Conservation (phyloP, 2,329 filamentous ascomycete species). For the Hypoxylon sp. region DNA sequence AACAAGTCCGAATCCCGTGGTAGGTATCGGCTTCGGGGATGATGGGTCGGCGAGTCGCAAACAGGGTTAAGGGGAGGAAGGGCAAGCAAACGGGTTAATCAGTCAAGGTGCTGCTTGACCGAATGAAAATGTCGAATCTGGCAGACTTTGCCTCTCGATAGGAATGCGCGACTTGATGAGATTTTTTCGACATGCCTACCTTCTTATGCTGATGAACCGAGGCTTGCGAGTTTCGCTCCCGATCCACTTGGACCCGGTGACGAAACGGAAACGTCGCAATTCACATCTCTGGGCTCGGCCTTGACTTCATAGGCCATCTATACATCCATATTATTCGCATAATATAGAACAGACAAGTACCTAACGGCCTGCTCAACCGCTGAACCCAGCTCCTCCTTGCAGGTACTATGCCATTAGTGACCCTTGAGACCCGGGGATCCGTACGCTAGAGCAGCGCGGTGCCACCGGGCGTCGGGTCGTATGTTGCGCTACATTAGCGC, state of each 20-base stretch:
- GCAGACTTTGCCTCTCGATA: neutral
- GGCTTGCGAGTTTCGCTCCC: conserved; percentile 11
- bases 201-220: conserved; percentile 16
- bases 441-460: conserved; percentile 17
- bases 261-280: conserved; percentile 25
- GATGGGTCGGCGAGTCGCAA: conserved; percentile 1
- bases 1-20: conserved; percentile 33
- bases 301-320: conserved; percentile 17
- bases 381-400: conserved; percentile 3
- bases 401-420: conserved; percentile 9
- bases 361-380: neutral
- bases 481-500: conserved; percentile 23
- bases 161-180: conserved; percentile 18
- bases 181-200: conserved; percentile 16
- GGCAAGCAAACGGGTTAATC: conserved; percentile 12
- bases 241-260: conserved; percentile 30
- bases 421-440: conserved; percentile 12
- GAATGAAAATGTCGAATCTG: conserved; percentile 1
- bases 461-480: conserved; percentile 20
- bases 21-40: neutral
- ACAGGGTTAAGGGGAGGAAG: neutral
- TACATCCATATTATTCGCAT: neutral
- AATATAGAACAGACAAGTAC: neutral
- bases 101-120: conserved; percentile 1
- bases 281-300: neutral